Evolutionary conservation across 2,329 filamentous ascomycete species (phyloP).

Genomic region (Thelonectria blattea): DNA sequence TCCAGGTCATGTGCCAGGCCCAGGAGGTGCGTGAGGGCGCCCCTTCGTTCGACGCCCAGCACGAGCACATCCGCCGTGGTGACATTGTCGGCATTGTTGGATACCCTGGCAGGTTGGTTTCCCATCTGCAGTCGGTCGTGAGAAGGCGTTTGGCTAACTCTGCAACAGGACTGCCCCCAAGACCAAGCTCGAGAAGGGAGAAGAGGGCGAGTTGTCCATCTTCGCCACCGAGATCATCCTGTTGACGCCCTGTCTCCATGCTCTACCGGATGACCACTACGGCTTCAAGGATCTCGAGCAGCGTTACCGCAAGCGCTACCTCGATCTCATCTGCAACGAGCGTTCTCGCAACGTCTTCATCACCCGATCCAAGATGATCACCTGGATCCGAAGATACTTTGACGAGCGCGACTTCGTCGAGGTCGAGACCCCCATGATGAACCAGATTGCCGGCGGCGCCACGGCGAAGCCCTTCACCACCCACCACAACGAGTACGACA

Average conservation of each 20-base stretch:
- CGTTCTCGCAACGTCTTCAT: conserved; percentile 81
- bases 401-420: conserved; percentile 88
- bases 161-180: conserved; percentile 77
- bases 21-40: conserved; percentile 74
- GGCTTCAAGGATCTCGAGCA: conserved; percentile 96
- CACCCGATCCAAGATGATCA: conserved; percentile 85
- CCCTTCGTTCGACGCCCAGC: conserved; percentile 80
- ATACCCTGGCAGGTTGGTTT: conserved; percentile 39
- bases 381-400: conserved; percentile 87
- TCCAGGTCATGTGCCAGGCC: conserved; percentile 92
- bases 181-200: conserved; percentile 80
- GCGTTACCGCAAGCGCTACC: conserved; percentile 89
- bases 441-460: conserved; percentile 91
- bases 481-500: conserved; percentile 93
- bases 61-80: conserved; percentile 86
- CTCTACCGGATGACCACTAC: conserved; percentile 80
- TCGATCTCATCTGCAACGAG: conserved; percentile 98
- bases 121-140: not conserved
- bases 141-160: conserved; percentile 4
- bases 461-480: conserved; percentile 93
- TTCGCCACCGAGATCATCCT: conserved; percentile 87
- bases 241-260: conserved; percentile 86
- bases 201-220: conserved; percentile 83
- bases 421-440: conserved; percentile 98
- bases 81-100: conserved; percentile 77